These are phyloP conservation scores for Viridothelium virens DNA, from an alignment of 495 filamentous ascomycete species.

Conservation along the genomic window DNA sequence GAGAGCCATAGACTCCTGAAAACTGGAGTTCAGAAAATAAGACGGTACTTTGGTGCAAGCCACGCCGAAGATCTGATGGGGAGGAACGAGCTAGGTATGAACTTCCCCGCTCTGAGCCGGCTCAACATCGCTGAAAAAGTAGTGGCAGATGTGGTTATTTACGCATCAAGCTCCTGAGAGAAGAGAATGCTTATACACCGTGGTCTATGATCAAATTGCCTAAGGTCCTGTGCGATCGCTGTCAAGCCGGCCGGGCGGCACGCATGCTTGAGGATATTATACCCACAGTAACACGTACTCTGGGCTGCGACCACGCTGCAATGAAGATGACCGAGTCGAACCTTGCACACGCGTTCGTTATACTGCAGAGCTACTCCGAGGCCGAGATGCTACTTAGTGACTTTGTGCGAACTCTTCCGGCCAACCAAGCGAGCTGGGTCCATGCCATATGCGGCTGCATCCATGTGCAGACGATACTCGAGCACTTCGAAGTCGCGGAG, in stretches of 20 bases:
- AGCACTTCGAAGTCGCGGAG: conserved; percentile 18
- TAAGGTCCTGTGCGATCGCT: conserved; percentile 30
- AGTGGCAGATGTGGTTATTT: conserved; percentile 24
- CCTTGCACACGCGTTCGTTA: conserved; percentile 29
- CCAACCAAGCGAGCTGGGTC: conserved; percentile 18
- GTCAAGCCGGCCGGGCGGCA: conserved; percentile 26
- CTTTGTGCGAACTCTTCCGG: conserved; percentile 10
- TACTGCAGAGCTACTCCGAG: conserved; percentile 25
- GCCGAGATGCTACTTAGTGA: conserved; percentile 21
- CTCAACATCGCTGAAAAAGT: conserved; percentile 22
- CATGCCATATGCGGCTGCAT: conserved; percentile 17
- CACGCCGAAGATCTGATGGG: conserved; percentile 26
- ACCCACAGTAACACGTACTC: conserved; percentile 25
- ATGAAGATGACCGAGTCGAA: conserved; percentile 33
- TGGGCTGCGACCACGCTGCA: conserved; percentile 29
- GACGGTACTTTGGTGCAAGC: conserved; percentile 22
- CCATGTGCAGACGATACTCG: conserved; percentile 17
- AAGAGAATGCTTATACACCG: conserved; percentile 35
- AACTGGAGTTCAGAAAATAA: conserved; percentile 17
- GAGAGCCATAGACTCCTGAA: conserved; percentile 18
- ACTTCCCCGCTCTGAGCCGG: conserved; percentile 19
- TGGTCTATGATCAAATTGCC: conserved; percentile 36
- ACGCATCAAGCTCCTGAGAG: conserved; percentile 29
- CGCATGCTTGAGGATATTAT: conserved; percentile 29
- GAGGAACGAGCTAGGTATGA: conserved; percentile 28